Base-by-base conservation (phyloP, 2,329 filamentous ascomycete genomes). In the Capronia epimyces region DNA sequence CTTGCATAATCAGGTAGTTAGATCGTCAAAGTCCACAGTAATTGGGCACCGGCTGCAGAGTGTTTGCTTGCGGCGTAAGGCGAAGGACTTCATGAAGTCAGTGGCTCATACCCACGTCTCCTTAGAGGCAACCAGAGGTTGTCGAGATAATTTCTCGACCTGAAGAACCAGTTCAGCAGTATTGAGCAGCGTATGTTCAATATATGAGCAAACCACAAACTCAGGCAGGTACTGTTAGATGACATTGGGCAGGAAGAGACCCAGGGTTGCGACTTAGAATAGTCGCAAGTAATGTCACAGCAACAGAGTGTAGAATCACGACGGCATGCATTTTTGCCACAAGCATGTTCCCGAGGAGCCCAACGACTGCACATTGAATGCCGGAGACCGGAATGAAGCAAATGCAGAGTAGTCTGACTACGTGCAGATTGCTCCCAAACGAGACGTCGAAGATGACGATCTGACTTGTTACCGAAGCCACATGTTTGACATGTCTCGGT, bases 11-110 rank as follows among this genome's bases (percentile, higher is more conserved):
- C 5, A 36, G n/a, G 32, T 5, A 36, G 13, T 18, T 36, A 36
- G 45, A 52, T 52, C 45, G 40, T 34, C 39, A 18, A 18, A 12
- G 2, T 10, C 12, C 32, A 49, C 39, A 16, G 34, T 37, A 16
- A 31, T 52, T 32, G 45, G 50, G 50, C 50, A 49, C 50, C 44
- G 21, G 25, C 22, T 6, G 22, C 46, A 34, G 13, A 22, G 24
- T 36, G 3, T 20, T 29, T 22, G 20, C 22, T 13, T 10, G 31
- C 15, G 31, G 31, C 31, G 31, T 34, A 15, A 16, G n/a, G 15
- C 15, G 31, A 34, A 34, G 31, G n/a, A n/a, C 31, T 34, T 16
- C 10, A 13, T 16, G 15, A 34, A 13, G 15, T 29, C 31, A 15
- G 31, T 15, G 12, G 31, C 31, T 31, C 7, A 20, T n/a, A 40